Conservation (phyloP, 768 basidiomycete genomes). For the Kwoniella newhampshirensis region DNA sequence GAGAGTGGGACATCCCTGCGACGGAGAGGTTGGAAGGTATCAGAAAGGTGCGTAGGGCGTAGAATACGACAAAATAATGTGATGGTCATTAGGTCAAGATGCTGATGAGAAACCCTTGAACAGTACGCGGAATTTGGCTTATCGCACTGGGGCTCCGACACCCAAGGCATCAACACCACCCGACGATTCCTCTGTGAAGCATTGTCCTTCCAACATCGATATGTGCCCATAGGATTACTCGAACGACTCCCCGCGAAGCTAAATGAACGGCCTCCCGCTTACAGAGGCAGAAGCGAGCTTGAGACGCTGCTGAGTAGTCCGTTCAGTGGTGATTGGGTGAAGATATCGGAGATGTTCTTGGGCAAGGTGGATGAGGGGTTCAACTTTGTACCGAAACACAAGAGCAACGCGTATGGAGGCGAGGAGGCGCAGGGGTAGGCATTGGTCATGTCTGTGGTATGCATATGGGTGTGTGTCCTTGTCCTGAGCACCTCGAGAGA, state of each 20-base stretch:
- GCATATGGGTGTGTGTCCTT: background rate
- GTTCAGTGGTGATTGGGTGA: slow-evolving; percentile 53
- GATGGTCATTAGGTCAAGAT: background rate
- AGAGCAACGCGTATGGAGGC: slow-evolving; percentile 66
- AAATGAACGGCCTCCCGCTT: slow-evolving; percentile 88
- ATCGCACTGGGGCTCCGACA: slow-evolving; percentile 60
- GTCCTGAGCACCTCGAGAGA: too few species aligned
- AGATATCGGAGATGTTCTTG: slow-evolving; percentile 91
- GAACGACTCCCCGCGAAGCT: slow-evolving; percentile 75
- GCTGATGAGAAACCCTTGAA: background rate
- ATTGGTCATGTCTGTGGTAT: background rate
- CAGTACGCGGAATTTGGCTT: slow-evolving; percentile 86
- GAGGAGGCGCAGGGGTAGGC: slow-evolving; percentile 52
- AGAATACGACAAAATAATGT: background rate
- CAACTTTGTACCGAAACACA: slow-evolving; percentile 89
- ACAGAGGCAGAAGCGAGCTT: slow-evolving; percentile 80
- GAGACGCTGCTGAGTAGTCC: slow-evolving; percentile 38
- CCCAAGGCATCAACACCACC: slow-evolving; percentile 77
- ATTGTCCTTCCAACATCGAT: slow-evolving; percentile 93
- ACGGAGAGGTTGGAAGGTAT: slow-evolving; percentile 78
- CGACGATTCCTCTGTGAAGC: slow-evolving; percentile 93
- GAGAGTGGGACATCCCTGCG: slow-evolving; percentile 92
- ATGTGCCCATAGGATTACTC: slow-evolving; percentile 88
- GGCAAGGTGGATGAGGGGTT: slow-evolving; percentile 81
- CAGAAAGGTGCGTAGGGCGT: slow-evolving; percentile 61